A percentile compares a stretch with the other conserved stretches of the same genome.
phyloP scores from a whole-genome alignment of 805 yeast genomes.

The Kluyveromyces lactis region DNA sequence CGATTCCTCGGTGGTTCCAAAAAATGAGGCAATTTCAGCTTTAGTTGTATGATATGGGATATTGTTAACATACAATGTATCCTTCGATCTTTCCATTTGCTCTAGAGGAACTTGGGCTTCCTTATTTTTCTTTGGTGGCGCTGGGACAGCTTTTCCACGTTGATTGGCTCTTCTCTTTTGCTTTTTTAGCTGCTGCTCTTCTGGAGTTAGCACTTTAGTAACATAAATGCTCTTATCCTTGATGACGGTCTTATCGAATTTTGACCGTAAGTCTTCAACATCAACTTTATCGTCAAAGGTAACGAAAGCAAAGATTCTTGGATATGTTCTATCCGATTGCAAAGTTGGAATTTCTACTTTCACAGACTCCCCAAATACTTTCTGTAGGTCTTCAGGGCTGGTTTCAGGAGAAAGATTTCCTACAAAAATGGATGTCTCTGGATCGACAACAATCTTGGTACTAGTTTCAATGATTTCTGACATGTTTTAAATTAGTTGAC shows the following conservation, averaged over 20 bases:
- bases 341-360: conserved; percentile 24
- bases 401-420: conserved; percentile 27
- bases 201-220: conserved; percentile 22
- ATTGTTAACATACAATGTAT: conserved; percentile 57
- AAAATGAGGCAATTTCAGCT: conserved; percentile 44
- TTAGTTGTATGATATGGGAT: conserved; percentile 56
- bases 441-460: conserved; percentile 17
- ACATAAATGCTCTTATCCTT: conserved; percentile 28
- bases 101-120: conserved; percentile 30
- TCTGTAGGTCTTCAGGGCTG: conserved; percentile 21
- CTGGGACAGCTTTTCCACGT: conserved; percentile 17
- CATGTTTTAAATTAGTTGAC: neutral
- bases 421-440: conserved; percentile 28
- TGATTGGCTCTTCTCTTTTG: conserved; percentile 12
- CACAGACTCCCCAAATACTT: conserved; percentile 20
- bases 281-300: conserved; percentile 26
- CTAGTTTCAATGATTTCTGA: neutral
- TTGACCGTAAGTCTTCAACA: conserved; percentile 22
- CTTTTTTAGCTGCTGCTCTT: conserved; percentile 16
- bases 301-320: conserved; percentile 27
- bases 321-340: conserved; percentile 18
- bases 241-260: conserved; percentile 23
- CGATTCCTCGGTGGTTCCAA: conserved; percentile 39
- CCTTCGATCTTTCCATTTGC: conserved; percentile 32
- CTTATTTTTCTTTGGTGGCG: conserved; percentile 20